Conservation (phyloP, 108 stramenopile species). For the Discostella pseudostelligera region DNA sequence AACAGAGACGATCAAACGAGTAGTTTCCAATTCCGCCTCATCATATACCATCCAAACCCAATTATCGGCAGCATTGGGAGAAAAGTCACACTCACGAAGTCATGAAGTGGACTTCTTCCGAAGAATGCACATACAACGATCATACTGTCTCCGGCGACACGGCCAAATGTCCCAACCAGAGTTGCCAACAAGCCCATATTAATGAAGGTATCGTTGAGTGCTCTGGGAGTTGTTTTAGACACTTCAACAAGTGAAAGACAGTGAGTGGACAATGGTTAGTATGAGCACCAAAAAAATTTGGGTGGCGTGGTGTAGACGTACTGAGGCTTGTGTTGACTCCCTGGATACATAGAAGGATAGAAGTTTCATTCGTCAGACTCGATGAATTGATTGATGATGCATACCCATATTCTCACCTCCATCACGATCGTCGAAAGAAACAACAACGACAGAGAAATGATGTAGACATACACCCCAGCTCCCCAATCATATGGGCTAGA, state of each 20-base stretch:
- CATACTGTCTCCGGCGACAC: conserved; percentile 64
- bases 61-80: conserved; percentile 56
- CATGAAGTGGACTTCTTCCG: conserved; percentile 56
- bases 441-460: conserved; percentile 55
- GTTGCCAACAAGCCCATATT: conserved; percentile 72
- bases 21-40: conserved; percentile 38
- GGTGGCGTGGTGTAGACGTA: neutral
- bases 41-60: conserved; percentile 35
- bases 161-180: conserved; percentile 56
- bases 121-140: conserved; percentile 47
- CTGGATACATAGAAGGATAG: neutral
- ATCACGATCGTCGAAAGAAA: conserved; percentile 62
- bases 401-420: conserved; percentile 30
- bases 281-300: neutral
- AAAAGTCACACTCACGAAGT: conserved; percentile 70
- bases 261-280: neutral
- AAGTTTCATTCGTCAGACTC: neutral
- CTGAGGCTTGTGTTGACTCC: conserved; percentile 60
- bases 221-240: conserved; percentile 66
- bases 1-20: conserved; percentile 24
- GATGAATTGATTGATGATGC: neutral
- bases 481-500: conserved; percentile 68
- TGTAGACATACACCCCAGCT: conserved; percentile 64
- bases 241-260: conserved; percentile 10
- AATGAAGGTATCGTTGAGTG: conserved; percentile 47